Conservation (phyloP, 495 filamentous ascomycete species). For the Podospora pseudoanserina region DNA sequence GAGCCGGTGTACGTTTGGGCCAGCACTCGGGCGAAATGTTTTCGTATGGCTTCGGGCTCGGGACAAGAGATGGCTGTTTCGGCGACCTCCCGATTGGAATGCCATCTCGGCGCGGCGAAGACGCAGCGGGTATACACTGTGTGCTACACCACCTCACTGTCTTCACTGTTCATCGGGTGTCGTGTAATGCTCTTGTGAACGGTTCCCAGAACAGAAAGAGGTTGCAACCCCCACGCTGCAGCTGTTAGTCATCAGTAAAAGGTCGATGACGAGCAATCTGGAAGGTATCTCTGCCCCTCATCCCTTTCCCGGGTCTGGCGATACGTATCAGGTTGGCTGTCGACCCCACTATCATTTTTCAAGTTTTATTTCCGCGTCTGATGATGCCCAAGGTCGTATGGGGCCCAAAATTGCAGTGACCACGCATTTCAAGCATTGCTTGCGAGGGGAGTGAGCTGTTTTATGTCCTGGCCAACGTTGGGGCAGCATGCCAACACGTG, state of each 20-base stretch:
- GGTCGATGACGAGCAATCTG: constrained; percentile 1
- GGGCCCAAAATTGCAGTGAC: neutral
- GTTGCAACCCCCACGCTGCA: constrained; percentile 2
- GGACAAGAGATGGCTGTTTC: neutral
- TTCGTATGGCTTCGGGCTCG: neutral
- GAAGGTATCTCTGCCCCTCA: neutral
- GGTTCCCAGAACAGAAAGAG: neutral
- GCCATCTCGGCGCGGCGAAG: neutral
- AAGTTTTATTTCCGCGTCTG: constrained; percentile 1
- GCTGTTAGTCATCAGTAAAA: neutral
- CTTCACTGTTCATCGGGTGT: neutral
- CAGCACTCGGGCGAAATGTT: neutral
- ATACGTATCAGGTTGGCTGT: neutral
- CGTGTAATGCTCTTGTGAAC: neutral
- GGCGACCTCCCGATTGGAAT: constrained; percentile 1
- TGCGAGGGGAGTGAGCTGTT: neutral
- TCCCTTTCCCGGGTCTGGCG: neutral
- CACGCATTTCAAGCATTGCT: constrained; percentile 2
- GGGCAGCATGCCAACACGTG: neutral
- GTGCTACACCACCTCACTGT: neutral
- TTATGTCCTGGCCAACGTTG: neutral
- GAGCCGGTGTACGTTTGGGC: neutral
- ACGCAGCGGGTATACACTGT: neutral
- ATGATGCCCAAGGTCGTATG: constrained; percentile 2
- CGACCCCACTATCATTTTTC: neutral